A percentile compares a stretch with the other conserved stretches of the same genome.
phyloP scores from a whole-genome alignment of 306 rosid species.

The Dryas alaskensis region DNA sequence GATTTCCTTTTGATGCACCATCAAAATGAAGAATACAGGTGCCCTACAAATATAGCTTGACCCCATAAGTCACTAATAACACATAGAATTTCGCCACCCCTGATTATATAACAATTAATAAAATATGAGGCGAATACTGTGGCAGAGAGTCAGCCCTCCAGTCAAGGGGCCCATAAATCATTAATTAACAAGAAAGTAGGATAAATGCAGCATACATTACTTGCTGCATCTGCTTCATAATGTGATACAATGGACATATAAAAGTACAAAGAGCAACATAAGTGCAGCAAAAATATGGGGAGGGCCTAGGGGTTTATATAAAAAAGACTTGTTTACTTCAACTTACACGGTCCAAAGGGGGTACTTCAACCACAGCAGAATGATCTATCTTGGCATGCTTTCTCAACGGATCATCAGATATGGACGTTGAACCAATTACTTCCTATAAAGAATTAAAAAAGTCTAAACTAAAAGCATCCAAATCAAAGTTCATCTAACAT shows the following conservation, averaged over 20 bases:
- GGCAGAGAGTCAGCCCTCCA: not conserved
- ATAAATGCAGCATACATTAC: not conserved
- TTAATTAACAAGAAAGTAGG: not conserved
- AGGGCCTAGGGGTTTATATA: not conserved
- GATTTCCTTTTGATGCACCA: slow-evolving; percentile 92
- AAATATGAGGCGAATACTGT: no score
- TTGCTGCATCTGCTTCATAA: not conserved
- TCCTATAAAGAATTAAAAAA: slow-evolving; percentile 32
- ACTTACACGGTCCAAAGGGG: slow-evolving; percentile 47
- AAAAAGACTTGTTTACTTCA: slow-evolving; percentile 14
- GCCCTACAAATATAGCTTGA: slow-evolving; percentile 39
- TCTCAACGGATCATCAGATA: slow-evolving; percentile 33
- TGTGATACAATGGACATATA: not conserved
- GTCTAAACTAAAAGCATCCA: not conserved
- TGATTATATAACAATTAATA: no score
- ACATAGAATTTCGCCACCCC: no score
- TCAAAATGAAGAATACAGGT: slow-evolving; percentile 74
- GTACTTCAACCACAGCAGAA: slow-evolving; percentile 24
- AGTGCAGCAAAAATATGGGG: not conserved
- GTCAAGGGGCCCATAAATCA: not conserved
- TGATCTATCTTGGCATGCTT: slow-evolving; percentile 52
- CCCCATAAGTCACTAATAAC: not conserved
- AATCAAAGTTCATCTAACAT: not conserved
- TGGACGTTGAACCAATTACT: slow-evolving; percentile 20
- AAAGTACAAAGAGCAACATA: not conserved